Evolutionary conservation across 2,329 filamentous ascomycete species (phyloP).

Genomic region (Macrophomina tecta): DNA sequence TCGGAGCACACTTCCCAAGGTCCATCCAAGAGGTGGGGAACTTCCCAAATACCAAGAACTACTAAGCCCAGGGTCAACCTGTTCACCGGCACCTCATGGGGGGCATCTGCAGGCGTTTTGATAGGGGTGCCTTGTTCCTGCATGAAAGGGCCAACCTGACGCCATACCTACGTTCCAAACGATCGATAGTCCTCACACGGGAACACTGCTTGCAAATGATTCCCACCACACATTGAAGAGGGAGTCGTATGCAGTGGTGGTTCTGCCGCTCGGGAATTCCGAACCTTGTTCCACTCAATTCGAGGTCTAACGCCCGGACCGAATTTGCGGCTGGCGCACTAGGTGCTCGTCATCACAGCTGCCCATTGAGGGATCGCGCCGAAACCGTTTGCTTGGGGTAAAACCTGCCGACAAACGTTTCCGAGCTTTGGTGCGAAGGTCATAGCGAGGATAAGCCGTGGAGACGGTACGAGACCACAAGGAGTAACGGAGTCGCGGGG

Average conservation of each 20-base stretch:
- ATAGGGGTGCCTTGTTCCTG: conserved; percentile 3
- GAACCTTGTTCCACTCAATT: not conserved
- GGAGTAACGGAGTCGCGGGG: not conserved
- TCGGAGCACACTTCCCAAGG: not conserved
- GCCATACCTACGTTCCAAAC: no score
- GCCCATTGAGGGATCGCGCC: conserved; percentile 8
- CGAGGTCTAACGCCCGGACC: not conserved
- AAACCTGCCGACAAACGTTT: not conserved
- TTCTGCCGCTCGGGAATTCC: not conserved
- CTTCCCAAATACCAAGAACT: not conserved
- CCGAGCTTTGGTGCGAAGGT: not conserved
- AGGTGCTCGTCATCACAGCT: conserved; percentile 5
- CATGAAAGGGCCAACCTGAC: not conserved
- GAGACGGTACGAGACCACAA: not conserved
- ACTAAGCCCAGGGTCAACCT: not conserved
- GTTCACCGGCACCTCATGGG: not conserved
- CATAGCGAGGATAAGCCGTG: not conserved
- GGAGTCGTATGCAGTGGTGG: no score
- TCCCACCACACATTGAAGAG: no score
- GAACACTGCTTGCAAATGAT: not conserved
- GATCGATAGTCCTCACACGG: not conserved
- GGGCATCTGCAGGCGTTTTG: not conserved
- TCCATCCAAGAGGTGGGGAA: conserved; percentile 2
- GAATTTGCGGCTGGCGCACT: not conserved
- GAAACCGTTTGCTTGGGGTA: not conserved